Conservation (phyloP, 2,329 filamentous ascomycete species). For the Scorias spongiosa region DNA sequence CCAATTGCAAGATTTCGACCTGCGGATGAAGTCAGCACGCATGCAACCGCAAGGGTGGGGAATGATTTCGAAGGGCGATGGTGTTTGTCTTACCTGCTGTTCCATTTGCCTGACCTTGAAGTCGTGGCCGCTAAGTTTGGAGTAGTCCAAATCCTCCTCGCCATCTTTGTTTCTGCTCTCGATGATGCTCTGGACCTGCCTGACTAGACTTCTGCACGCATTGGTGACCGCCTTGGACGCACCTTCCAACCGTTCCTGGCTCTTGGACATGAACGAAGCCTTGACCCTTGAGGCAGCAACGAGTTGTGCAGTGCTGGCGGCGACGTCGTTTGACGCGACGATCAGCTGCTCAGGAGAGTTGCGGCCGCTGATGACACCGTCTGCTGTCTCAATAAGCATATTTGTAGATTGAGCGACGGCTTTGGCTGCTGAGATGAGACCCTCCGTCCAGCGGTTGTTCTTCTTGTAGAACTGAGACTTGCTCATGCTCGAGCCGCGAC, state of each 20-base stretch:
- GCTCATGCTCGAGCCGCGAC: conserved; percentile 58
- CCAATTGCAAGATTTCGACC: conserved; percentile 94
- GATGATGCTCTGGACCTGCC: conserved; percentile 91
- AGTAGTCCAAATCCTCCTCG: conserved; percentile 69
- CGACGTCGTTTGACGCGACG: conserved; percentile 92
- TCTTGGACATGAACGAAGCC: conserved; percentile 96
- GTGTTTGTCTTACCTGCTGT: conserved; percentile 61
- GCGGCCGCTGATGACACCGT: conserved; percentile 80
- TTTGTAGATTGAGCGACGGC: conserved; percentile 89
- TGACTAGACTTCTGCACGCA: conserved; percentile 73
- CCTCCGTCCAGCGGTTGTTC: conserved; percentile 98
- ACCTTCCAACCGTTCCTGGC: conserved; percentile 76
- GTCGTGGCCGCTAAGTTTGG: conserved; percentile 76
- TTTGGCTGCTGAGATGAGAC: conserved; percentile 91
- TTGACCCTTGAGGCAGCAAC: conserved; percentile 93
- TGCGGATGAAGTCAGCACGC: conserved; percentile 23
- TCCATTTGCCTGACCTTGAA: conserved; percentile 99
- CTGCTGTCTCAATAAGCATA: conserved; percentile 91
- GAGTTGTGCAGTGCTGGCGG: conserved; percentile 88
- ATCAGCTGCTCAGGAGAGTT: conserved; percentile 96
- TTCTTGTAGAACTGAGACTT: conserved; percentile 98
- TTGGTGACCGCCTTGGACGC: conserved; percentile 85
- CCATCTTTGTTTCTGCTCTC: conserved; percentile 70
- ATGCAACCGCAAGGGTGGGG: background rate
- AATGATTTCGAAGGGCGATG: no score